Conservation (phyloP, 257 asterid species). For the Cruciata laevipes region DNA sequence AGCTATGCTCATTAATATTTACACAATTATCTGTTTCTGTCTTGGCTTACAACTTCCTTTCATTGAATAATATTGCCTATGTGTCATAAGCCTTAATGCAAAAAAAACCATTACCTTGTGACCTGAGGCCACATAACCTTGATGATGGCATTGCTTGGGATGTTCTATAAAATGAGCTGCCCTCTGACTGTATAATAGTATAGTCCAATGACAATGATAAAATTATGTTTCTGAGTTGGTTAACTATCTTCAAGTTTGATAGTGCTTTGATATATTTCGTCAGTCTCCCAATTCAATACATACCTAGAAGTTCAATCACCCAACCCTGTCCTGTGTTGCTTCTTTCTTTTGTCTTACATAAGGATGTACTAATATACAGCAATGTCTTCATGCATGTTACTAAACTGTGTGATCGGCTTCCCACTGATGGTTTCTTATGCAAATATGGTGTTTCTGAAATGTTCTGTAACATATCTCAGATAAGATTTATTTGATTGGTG, state of each 20-base stretch:
- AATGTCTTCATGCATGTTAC: background rate
- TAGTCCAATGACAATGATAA: background rate
- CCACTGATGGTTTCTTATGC: background rate
- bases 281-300: background rate
- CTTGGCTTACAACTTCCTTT: background rate
- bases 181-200: background rate
- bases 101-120: background rate
- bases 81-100: background rate
- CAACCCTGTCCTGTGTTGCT: background rate
- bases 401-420: too few relatives aligned
- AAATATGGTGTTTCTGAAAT: background rate
- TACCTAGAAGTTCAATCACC: background rate
- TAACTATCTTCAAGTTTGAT: too few relatives aligned
- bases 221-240: too few relatives aligned
- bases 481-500: background rate
- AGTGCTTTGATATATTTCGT: background rate
- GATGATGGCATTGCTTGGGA: background rate
- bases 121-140: background rate
- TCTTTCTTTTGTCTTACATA: background rate
- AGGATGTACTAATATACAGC: background rate
- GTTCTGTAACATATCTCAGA: background rate
- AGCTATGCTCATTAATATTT: background rate
- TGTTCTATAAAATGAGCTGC: background rate
- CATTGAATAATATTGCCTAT: background rate
- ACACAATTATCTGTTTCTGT: background rate